Evolutionary conservation across 805 yeast species (phyloP), one percentile per base, ranked within the genome.

Genomic region (Starmerella floricola): DNA sequence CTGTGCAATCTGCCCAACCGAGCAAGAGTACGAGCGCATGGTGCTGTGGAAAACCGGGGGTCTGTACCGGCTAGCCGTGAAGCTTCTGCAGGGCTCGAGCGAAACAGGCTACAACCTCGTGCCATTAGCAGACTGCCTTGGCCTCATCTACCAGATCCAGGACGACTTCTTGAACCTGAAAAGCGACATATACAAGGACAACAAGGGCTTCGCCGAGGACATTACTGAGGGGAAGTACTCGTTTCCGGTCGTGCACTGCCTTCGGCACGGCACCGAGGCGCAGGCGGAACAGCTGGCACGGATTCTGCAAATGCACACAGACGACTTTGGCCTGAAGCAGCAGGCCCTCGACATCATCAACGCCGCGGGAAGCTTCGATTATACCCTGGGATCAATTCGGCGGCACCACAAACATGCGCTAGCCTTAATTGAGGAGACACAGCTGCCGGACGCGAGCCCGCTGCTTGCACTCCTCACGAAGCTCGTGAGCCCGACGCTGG

Each of bases 11-110:
- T 67, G 79, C 36, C 91, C 91, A 0, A 63, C 66, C 4, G 79
- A 76, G 46, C 57, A 60, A 1, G 76, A 82, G 54, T 87, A 87
- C 55, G 58, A 77, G 27, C 68, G 68, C 30, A 87, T 88, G 95
- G 94, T 81, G 8, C 72, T 73, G 70, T 78, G 84, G 55, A 87
- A 80, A 52, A 87, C 96, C 0, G 95, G 94, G 1, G 96, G 96
- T 0, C 64, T 87, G 28, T 81, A 85, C 56, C 66, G 95, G 48
- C 63, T 87, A 28, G 76, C 88, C 0, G 74, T 80, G 3, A 65
- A 76, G 45, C 60, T 86, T 29, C 67, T 86, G 72, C 77, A 71
- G 41, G 36, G 12, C 27, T 8, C 36, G 11, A 6, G 16, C 36
- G 4, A n/a, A 6, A 19, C 24, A 4, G 53, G 62, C 12, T 51